These are phyloP conservation scores for Parastagonospora nodorum DNA, from an alignment of 2,329 filamentous ascomycete species.

Conservation along the genomic window DNA sequence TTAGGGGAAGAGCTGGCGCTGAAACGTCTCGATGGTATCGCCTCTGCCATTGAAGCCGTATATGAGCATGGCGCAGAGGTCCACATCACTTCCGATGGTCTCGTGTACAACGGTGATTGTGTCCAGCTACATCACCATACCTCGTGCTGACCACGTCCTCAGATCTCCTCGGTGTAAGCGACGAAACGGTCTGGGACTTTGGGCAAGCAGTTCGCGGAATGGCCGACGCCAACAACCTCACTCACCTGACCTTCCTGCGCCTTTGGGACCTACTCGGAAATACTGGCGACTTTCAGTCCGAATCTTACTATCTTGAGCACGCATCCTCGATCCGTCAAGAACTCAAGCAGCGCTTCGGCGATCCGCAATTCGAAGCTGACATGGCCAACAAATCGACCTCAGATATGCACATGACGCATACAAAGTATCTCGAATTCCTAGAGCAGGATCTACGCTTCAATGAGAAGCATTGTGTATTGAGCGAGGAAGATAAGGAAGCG, in stretches of 20 bases:
- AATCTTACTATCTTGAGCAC: slow-evolving; percentile 25
- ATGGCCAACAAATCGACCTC: slow-evolving; percentile 34
- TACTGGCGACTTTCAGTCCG: slow-evolving; percentile 14
- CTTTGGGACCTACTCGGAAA: slow-evolving; percentile 22
- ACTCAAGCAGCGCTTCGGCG: slow-evolving; percentile 27
- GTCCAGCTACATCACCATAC: neutral
- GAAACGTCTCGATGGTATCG: slow-evolving; percentile 49
- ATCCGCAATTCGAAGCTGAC: slow-evolving; percentile 32
- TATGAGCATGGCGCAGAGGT: slow-evolving; percentile 50
- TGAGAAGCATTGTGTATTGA: slow-evolving; percentile 18
- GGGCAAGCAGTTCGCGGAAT: slow-evolving; percentile 22
- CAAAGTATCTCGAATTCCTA: slow-evolving; percentile 35
- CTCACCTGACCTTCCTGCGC: slow-evolving; percentile 22
- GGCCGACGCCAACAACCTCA: slow-evolving; percentile 15
- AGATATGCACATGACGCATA: slow-evolving; percentile 35
- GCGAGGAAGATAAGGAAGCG: slow-evolving; percentile 19
- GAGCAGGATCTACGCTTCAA: slow-evolving; percentile 27
- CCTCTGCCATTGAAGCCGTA: slow-evolving; percentile 46
- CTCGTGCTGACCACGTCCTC: neutral
- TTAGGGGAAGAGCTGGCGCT: slow-evolving; percentile 52
- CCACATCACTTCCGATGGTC: slow-evolving; percentile 51
- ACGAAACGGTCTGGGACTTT: slow-evolving; percentile 50
- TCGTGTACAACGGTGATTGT: slow-evolving; percentile 47
- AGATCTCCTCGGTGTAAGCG: slow-evolving; percentile 50
- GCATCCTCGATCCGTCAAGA: slow-evolving; percentile 31